Evolutionary conservation across 768 basidiomycete species (phyloP).

Genomic region (Phaeotremella skinneri): DNA sequence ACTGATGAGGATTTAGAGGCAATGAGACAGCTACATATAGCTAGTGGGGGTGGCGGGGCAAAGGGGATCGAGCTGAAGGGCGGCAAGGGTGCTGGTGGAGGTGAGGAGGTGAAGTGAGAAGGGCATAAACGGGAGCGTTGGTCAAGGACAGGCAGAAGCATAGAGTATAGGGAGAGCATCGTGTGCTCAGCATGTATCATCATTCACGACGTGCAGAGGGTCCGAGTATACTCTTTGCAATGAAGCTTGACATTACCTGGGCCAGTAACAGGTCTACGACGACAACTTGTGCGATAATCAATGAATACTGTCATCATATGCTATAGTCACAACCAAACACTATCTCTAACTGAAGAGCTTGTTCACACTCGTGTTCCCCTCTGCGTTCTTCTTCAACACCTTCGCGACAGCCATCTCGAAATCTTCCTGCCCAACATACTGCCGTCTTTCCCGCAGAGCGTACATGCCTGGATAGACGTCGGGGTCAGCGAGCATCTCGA

Average conservation of each 20-base stretch:
- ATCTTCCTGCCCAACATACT: slow-evolving; percentile 97
- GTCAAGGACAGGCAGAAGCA: too few relatives aligned
- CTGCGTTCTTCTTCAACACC: slow-evolving; percentile 95
- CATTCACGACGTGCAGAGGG: too few relatives aligned
- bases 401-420: slow-evolving; percentile 98
- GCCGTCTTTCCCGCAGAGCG: slow-evolving; percentile 86
- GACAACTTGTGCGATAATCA: too few relatives aligned
- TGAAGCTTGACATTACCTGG: too few relatives aligned
- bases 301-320: neutral
- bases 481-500: slow-evolving; percentile 3
- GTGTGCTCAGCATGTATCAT: too few relatives aligned
- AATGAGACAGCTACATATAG: slow-evolving; percentile 21
- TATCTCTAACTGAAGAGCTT: slow-evolving; percentile 68
- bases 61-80: slow-evolving; percentile 43
- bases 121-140: slow-evolving; percentile 8
- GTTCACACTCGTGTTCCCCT: slow-evolving; percentile 88
- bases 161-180: too few relatives aligned
- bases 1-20: slow-evolving; percentile 35
- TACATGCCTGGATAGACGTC: slow-evolving; percentile 71
- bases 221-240: too few relatives aligned
- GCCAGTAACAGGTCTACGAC: too few relatives aligned
- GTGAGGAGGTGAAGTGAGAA: slow-evolving; percentile 35
- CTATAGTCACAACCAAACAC: neutral
- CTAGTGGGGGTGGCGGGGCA: slow-evolving; percentile 5
- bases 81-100: slow-evolving; percentile 41